Evolutionary conservation across 768 basidiomycete genomes (phyloP), one percentile per base, ranked within the genome.

Genomic region (Tricholoma matsutake): DNA sequence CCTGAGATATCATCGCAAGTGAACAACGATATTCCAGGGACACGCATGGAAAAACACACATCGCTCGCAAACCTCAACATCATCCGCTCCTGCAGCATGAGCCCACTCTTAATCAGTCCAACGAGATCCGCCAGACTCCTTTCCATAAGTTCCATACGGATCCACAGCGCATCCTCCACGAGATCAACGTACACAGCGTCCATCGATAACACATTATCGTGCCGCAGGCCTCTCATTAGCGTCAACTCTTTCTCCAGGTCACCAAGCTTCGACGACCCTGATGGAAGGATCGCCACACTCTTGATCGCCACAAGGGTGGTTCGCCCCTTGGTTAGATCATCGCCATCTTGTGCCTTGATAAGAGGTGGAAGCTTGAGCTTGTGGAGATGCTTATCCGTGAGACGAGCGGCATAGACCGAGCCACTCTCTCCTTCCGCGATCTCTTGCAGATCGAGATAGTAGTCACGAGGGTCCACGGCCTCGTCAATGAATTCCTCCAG

Each of bases 71-170:
- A 91, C 68, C 89, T 77, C 16, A 87, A 89, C 45, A 94, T 82
- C 53, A 84, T 79, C 64, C 83, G 76, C 73, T 94, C 92, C 60
- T 83, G 81, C 54, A 94, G 62, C 65, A 81, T 77, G 37, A 92
- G 71, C 0, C 89, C 90, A 61, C 84, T 78, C 11, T 76, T 81
- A 6, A 83, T 83, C 18, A 92, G 72, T 14, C 78, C 83, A 14
- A 94, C 79, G 51, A 94, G 81, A 70, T 94, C 92, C 66, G 92
- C 92, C 65, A 94, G 76, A 69, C 91, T 92, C 63, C 91, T 81
- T 67, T 92, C 91, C 92, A 94, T 92, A 32, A 94, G 82, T 71
- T 93, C 91, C 92, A 94, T 94, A 63, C 87, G 78, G 54, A 94
- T 87, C 92, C 92, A 94, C 37, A 94, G 72, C 60, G 86, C 82